Base-by-base conservation (phyloP, 768 basidiomycete species). In the Leucocoprinus leucothites region DNA sequence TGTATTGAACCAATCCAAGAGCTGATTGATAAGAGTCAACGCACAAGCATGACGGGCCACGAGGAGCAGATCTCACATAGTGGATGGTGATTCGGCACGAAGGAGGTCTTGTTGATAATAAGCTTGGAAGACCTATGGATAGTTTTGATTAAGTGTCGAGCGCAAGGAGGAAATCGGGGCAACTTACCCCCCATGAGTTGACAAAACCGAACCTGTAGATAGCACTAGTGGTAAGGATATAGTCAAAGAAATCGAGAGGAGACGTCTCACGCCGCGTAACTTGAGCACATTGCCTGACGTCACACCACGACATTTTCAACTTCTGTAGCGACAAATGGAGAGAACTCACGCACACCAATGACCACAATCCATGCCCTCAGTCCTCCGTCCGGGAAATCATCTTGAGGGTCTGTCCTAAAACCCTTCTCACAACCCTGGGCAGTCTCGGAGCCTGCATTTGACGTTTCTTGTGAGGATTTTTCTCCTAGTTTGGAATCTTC, bases 1-100 rank as follows among this genome's bases (percentile, higher is more conserved):
- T 89, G 88, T 21, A 85, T 70, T 0, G 89, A 91, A 4, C 89
- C 89, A 31, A 91, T 91, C 89, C 88, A 91, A 41, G 88, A 81
- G 43, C 88, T 89, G 57, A 21, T 21, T 16, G 43, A n/a, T 22
- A 41, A 19, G 19, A 22, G 45, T 25, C 3, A n/a, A 13, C 5
- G 3, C 16, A 38, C 11, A n/a, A n/a, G 6, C 7, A 38, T 34
- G 28, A 21, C n/a, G 24, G 24, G 35, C 2, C 11, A 1, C n/a
- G n/a, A n/a, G n/a, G 11, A 31, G 11, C 31, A 31, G 11, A 18
- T 67, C 79, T 57, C 63, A 86, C 46, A 48, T 35, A 11, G 46
- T n/a, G 5, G 46, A 48, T 6, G 46, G 46, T 11, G 46, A 31
- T 28, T 28, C 16, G 11, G 9, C 11, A 7, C 9, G 25, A 4